Evolutionary conservation across 2,329 filamentous ascomycete species (phyloP).

Genomic region (Trichoderma sp.): DNA sequence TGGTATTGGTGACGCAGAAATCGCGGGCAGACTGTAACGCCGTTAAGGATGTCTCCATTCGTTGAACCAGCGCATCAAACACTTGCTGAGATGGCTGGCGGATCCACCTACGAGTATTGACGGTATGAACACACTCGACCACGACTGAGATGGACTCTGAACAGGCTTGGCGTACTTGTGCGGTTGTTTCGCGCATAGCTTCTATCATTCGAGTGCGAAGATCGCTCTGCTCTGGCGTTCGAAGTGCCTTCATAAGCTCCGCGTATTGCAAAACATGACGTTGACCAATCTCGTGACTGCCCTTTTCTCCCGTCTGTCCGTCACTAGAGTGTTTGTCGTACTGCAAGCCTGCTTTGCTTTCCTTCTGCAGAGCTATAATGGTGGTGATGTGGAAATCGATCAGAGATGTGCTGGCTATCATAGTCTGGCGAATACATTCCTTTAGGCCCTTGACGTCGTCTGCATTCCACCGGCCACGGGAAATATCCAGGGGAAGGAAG

Average conservation of each 20-base stretch:
- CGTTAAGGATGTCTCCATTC: slow-evolving; percentile 26
- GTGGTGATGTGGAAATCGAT: slow-evolving; percentile 42
- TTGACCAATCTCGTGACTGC: slow-evolving; percentile 22
- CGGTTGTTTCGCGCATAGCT: slow-evolving; percentile 32
- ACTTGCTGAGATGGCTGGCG: slow-evolving; percentile 23
- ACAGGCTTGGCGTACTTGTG: slow-evolving; percentile 27
- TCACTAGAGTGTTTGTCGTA: not conserved
- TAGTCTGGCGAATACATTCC: slow-evolving; percentile 35
- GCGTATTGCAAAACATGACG: slow-evolving; percentile 33
- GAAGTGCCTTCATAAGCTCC: slow-evolving; percentile 37
- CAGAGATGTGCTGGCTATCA: slow-evolving; percentile 35
- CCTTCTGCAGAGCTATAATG: slow-evolving; percentile 23
- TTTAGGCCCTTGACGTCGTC: slow-evolving; percentile 41
- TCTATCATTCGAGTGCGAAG: slow-evolving; percentile 34
- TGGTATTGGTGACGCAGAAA: slow-evolving; percentile 33
- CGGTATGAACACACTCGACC: slow-evolving; percentile 26
- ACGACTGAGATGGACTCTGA: slow-evolving; percentile 27
- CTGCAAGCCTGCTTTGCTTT: slow-evolving; percentile 18
- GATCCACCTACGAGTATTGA: slow-evolving; percentile 34
- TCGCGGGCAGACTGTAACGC: slow-evolving; percentile 29
- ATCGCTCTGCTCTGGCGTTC: slow-evolving; percentile 35
- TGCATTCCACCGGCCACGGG: slow-evolving; percentile 43
- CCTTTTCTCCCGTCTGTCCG: slow-evolving; percentile 21
- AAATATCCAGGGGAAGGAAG: slow-evolving; percentile 48
- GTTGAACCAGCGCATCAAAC: slow-evolving; percentile 24